phyloP scores from a whole-genome alignment of 495 filamentous ascomycete species.

The Articulospora tetracladia region DNA sequence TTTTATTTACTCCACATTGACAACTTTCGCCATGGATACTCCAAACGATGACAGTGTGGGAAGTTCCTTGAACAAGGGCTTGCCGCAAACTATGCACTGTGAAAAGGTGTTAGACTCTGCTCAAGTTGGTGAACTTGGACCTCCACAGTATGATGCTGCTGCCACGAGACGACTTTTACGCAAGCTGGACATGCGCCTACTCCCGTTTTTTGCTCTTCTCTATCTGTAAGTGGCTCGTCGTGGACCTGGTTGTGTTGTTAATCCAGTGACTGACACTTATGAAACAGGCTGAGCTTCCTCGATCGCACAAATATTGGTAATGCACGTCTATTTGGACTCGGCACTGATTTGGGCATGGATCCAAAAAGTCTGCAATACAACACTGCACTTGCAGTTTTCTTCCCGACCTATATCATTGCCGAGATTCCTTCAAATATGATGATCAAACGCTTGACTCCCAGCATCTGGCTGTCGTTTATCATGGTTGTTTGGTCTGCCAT shows the following conservation, averaged over 20 bases:
- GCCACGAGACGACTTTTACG: conserved; percentile 39
- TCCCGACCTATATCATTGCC: conserved; percentile 58
- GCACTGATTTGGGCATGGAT: conserved; percentile 49
- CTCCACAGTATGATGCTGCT: conserved; percentile 8
- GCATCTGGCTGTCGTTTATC: conserved; percentile 51
- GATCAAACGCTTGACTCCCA: conserved; percentile 59
- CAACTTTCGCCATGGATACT: no score
- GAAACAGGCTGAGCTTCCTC: conserved; percentile 52
- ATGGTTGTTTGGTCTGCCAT: conserved; percentile 50
- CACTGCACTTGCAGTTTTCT: conserved; percentile 54
- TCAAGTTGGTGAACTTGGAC: no score
- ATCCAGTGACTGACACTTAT: not conserved
- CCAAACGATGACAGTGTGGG: no score
- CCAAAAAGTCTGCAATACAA: conserved; percentile 51
- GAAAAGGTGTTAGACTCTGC: no score
- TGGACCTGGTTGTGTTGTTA: no score
- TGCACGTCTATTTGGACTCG: conserved; percentile 72
- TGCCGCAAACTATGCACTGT: no score
- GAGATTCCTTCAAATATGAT: conserved; percentile 61
- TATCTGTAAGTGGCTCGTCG: conserved; percentile 35
- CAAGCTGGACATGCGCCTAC: conserved; percentile 46
- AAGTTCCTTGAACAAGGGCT: no score
- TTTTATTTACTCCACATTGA: no score
- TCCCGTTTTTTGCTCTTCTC: conserved; percentile 50
- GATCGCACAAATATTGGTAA: conserved; percentile 83